A percentile compares a stretch with the other conserved stretches of the same genome.
Evolutionary conservation across 179 eudicot genomes (phyloP).

Genomic region (Sideroxylon spinosum): DNA sequence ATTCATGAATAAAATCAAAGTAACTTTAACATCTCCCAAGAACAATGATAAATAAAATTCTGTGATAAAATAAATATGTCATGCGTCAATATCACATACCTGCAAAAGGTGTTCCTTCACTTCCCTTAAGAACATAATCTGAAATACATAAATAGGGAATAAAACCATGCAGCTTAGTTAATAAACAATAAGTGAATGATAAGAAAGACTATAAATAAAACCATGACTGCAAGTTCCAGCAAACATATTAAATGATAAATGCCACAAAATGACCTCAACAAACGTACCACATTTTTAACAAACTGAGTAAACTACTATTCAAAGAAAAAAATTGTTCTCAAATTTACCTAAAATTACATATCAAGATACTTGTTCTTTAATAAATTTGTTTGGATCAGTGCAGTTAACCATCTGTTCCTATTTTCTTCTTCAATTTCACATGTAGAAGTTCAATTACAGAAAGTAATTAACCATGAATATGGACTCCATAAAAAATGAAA

Average conservation of each 20-base stretch:
- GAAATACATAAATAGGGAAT: neutral
- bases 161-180: neutral
- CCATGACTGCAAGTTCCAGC: slow-evolving; percentile 1
- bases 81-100: slow-evolving; percentile 35
- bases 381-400: neutral
- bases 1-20: slow-evolving; percentile 8
- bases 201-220: neutral
- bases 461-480: neutral
- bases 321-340: neutral
- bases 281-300: neutral
- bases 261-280: neutral
- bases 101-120: slow-evolving; percentile 98
- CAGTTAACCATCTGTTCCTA: neutral
- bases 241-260: neutral
- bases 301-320: neutral
- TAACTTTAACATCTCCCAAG: neutral
- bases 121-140: slow-evolving; percentile 79
- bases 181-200: neutral
- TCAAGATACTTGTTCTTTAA: neutral
- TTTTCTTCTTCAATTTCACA: neutral
- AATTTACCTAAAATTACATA: neutral
- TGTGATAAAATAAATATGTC: neutral
- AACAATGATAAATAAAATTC: neutral
- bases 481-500: neutral
- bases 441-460: neutral